Percentiles rank a stretch among this genome's conserved stretches.
These are phyloP conservation scores for Russula abietina DNA, from an alignment of 768 basidiomycete genomes.

Conservation along the genomic window DNA sequence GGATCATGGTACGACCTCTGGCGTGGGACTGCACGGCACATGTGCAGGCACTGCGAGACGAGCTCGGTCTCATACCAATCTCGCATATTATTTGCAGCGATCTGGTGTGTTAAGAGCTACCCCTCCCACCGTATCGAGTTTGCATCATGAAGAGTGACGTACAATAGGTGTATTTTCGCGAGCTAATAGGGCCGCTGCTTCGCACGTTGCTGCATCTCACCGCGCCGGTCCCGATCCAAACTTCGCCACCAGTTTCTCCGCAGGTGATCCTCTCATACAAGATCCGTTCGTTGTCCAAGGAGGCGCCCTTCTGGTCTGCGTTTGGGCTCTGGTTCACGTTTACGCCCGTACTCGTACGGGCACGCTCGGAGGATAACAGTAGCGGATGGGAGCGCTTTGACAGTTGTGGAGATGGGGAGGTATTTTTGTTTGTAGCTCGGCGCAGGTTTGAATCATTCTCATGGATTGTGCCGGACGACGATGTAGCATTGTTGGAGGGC, in stretches of 20 bases:
- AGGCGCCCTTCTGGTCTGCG: slow-evolving; percentile 69
- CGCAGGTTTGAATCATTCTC: slow-evolving; percentile 51
- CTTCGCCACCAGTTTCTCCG: not conserved
- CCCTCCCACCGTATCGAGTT: not conserved
- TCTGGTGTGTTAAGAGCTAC: slow-evolving; percentile 51
- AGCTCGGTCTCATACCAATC: slow-evolving; percentile 34
- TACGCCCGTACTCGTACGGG: slow-evolving; percentile 42
- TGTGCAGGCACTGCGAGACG: slow-evolving; percentile 36
- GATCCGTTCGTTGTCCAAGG: slow-evolving; percentile 64
- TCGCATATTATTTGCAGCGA: slow-evolving; percentile 82
- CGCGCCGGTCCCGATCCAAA: not conserved
- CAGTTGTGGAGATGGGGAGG: slow-evolving; percentile 27
- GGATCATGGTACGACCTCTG: slow-evolving; percentile 49
- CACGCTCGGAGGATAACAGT: slow-evolving; percentile 16
- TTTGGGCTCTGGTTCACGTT: slow-evolving; percentile 78
- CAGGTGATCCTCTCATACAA: slow-evolving; percentile 69
- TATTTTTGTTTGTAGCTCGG: slow-evolving; percentile 57
- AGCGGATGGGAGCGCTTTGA: slow-evolving; percentile 25
- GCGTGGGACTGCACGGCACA: slow-evolving; percentile 61
- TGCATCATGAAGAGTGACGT: slow-evolving; percentile 4
- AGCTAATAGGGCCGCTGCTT: slow-evolving; percentile 70
- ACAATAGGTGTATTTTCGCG: slow-evolving; percentile 75
- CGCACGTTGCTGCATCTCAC: slow-evolving; percentile 70
- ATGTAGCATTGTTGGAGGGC: slow-evolving; percentile 53
- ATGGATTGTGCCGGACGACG: slow-evolving; percentile 49